phyloP scores from a whole-genome alignment of 2,329 filamentous ascomycete genomes.

The Calonectria ilicicola region DNA sequence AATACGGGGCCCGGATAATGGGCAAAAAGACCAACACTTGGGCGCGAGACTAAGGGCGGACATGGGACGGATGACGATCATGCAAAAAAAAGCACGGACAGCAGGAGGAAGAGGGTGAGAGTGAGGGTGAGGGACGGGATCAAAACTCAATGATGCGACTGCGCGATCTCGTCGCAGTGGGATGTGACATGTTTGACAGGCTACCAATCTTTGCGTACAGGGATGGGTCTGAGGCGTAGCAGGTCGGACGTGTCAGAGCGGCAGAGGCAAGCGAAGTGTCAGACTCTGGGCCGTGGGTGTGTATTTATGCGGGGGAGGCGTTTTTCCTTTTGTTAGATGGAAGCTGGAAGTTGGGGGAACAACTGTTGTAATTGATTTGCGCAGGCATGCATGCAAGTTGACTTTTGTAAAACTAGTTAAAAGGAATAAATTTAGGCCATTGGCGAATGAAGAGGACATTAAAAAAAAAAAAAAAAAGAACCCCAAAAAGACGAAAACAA shows the following conservation, averaged over 20 bases:
- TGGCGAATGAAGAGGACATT: neutral
- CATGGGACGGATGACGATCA: conserved; percentile 25
- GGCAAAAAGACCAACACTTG: conserved; percentile 1
- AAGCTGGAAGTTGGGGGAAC: conserved; percentile 17
- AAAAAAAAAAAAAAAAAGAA: neutral
- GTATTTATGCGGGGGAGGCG: conserved; percentile 35
- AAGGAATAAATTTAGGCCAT: conserved; percentile 24
- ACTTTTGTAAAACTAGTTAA: conserved; percentile 35
- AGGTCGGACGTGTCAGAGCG: conserved; percentile 12
- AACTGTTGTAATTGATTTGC: conserved; percentile 35
- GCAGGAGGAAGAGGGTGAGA: conserved; percentile 15
- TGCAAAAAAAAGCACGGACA: conserved; percentile 31
- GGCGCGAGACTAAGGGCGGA: conserved; percentile 22
- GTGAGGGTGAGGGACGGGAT: conserved; percentile 22
- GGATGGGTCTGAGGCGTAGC: conserved; percentile 19
- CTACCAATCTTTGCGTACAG: neutral
- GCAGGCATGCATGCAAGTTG: conserved; percentile 24
- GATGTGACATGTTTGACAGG: conserved; percentile 25
- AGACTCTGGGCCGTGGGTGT: conserved; percentile 15
- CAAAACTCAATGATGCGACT: conserved; percentile 24
- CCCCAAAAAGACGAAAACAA: too few species aligned
- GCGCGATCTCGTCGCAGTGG: conserved; percentile 21
- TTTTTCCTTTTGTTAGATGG: conserved; percentile 28
- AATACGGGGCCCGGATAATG: conserved; percentile 9
- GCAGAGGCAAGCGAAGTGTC: conserved; percentile 17